A percentile compares a stretch with the other conserved stretches of the same genome.
Conservation (phyloP, 805 yeast genomes). For the Metschnikowia lochheadii region DNA sequence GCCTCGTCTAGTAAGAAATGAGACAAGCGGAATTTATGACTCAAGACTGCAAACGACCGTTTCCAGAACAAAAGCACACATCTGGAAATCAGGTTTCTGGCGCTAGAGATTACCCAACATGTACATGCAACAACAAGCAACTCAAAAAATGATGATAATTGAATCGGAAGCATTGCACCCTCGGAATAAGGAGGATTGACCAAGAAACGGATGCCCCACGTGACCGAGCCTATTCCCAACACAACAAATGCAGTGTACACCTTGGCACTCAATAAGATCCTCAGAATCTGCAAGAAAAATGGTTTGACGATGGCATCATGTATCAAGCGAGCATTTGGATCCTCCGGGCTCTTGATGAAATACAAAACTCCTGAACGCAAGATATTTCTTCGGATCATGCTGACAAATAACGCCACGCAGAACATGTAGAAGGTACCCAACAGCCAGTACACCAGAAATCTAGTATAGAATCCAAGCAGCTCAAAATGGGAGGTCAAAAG, state of each 20-base stretch:
- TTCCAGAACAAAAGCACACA: slow-evolving; percentile 58
- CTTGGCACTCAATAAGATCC: slow-evolving; percentile 67
- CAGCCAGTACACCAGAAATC: slow-evolving; percentile 47
- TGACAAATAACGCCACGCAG: slow-evolving; percentile 77
- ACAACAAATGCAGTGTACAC: slow-evolving; percentile 72
- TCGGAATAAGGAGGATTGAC: slow-evolving; percentile 15
- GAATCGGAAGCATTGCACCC: slow-evolving; percentile 26
- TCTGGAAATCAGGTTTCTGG: slow-evolving; percentile 14
- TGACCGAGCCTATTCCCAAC: slow-evolving; percentile 67
- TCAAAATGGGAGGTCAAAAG: slow-evolving; percentile 18
- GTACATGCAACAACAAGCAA: slow-evolving; percentile 3
- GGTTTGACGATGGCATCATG: slow-evolving; percentile 85
- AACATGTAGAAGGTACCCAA: slow-evolving; percentile 86
- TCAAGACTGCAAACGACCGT: slow-evolving; percentile 49
- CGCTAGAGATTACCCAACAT: slow-evolving; percentile 3
- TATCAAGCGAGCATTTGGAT: slow-evolving; percentile 79
- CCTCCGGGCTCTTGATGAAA: slow-evolving; percentile 92
- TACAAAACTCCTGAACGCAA: slow-evolving; percentile 86
- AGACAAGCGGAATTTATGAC: slow-evolving; percentile 62
- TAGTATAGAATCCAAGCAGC: slow-evolving; percentile 7
- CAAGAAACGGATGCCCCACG: slow-evolving; percentile 42
- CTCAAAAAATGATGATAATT: slow-evolving; percentile 8
- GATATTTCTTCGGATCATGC: slow-evolving; percentile 69
- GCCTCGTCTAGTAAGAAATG: slow-evolving; percentile 73
- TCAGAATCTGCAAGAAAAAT: slow-evolving; percentile 62